These are phyloP conservation scores for Fusarium stilboides DNA, from an alignment of 2,329 filamentous ascomycete species.

Conservation along the genomic window DNA sequence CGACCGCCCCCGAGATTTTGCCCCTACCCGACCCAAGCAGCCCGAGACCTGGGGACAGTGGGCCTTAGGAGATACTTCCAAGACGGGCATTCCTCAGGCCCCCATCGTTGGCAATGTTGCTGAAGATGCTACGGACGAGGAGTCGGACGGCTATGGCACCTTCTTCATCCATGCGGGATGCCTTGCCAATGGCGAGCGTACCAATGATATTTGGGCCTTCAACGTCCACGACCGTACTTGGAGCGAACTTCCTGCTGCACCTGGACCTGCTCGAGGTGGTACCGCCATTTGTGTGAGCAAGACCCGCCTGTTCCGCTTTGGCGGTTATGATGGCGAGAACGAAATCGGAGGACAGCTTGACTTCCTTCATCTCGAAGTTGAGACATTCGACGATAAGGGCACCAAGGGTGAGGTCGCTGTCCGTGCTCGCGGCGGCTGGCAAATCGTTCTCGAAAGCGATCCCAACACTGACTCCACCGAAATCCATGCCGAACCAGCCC, in stretches of 20 bases:
- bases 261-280: constrained; percentile 76
- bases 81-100: constrained; percentile 71
- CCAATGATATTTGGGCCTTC: constrained; percentile 84
- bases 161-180: constrained; percentile 85
- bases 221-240: constrained; percentile 75
- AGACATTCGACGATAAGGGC: constrained; percentile 67
- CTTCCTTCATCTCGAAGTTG: constrained; percentile 71
- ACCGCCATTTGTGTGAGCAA: constrained; percentile 75
- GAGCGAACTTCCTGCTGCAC: constrained; percentile 77
- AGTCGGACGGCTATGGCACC: constrained; percentile 74
- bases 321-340: constrained; percentile 80
- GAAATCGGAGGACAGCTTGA: constrained; percentile 83
- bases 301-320: constrained; percentile 81
- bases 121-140: constrained; percentile 71
- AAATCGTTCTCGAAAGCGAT: constrained; percentile 63
- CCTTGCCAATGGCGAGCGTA: constrained; percentile 72
- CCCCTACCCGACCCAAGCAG: constrained; percentile 53
- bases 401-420: constrained; percentile 66
- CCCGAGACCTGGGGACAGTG: constrained; percentile 68
- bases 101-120: constrained; percentile 72
- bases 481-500: constrained; percentile 53
- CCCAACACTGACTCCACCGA: constrained; percentile 54
- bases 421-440: constrained; percentile 68
- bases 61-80: constrained; percentile 68
- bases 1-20: constrained; percentile 69